Evolutionary conservation across 2,329 filamentous ascomycete species (phyloP).

Genomic region (Neofusicoccum parvum): DNA sequence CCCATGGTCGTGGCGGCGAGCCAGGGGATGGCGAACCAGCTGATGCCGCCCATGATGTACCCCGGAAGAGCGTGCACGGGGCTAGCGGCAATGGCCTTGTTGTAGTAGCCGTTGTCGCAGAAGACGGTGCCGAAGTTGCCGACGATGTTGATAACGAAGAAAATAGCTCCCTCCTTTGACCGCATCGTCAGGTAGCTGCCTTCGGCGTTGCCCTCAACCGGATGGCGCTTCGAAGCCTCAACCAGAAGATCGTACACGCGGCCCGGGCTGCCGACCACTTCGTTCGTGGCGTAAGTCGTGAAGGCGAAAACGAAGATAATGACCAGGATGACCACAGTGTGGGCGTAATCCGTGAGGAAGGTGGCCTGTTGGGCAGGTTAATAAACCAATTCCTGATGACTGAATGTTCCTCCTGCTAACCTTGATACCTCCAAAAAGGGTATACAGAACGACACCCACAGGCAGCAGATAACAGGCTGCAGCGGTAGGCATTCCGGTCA

Average conservation of each 20-base stretch:
- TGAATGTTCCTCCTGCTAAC: constrained; percentile 64
- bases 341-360: constrained; percentile 79
- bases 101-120: constrained; percentile 76
- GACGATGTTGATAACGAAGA: constrained; percentile 89
- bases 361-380: constrained; percentile 25
- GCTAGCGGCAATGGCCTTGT: constrained; percentile 88
- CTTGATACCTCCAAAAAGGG: constrained; percentile 75
- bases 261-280: constrained; percentile 71
- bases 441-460: constrained; percentile 79
- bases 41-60: constrained; percentile 82
- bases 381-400: neutral
- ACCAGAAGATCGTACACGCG: constrained; percentile 78
- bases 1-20: constrained; percentile 87
- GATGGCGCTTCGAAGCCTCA: constrained; percentile 67
- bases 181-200: constrained; percentile 88
- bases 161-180: constrained; percentile 77
- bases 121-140: constrained; percentile 86
- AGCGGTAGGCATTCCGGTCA: constrained; percentile 74
- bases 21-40: constrained; percentile 94
- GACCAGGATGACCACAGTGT: constrained; percentile 81
- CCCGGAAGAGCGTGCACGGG: constrained; percentile 85
- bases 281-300: constrained; percentile 75
- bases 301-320: constrained; percentile 87
- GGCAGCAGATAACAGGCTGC: constrained; percentile 85
- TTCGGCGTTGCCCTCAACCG: constrained; percentile 75